Conservation (phyloP, 2,329 filamentous ascomycete species). For the Orbilia brochopaga region DNA sequence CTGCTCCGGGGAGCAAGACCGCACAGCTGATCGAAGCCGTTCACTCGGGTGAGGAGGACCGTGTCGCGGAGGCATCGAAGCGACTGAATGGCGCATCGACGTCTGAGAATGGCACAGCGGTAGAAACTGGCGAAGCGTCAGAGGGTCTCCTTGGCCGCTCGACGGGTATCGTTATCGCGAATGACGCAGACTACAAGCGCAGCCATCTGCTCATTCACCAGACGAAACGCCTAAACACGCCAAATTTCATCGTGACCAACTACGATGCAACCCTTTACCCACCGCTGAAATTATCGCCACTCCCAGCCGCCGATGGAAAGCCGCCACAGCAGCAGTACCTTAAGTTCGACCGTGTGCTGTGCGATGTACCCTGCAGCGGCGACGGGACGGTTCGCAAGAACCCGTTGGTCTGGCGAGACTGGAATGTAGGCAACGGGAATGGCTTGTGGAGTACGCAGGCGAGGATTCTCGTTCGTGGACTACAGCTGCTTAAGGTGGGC, state of each 20-base stretch:
- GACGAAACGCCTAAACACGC: constrained; percentile 93
- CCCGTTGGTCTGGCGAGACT: constrained; percentile 90
- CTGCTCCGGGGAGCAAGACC: constrained; percentile 95
- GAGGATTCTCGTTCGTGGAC: constrained; percentile 84
- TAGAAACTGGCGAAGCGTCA: constrained; percentile 59
- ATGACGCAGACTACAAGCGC: constrained; percentile 95
- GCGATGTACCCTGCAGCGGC: constrained; percentile 95
- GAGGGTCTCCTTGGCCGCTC: constrained; percentile 70
- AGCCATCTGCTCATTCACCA: constrained; percentile 98
- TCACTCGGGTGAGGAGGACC: constrained; percentile 86
- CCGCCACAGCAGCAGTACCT: constrained; percentile 72
- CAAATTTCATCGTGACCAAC: constrained; percentile 95
- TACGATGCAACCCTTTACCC: constrained; percentile 97
- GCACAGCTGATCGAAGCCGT: constrained; percentile 94
- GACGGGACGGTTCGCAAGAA: constrained; percentile 96
- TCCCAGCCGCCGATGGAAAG: constrained; percentile 61
- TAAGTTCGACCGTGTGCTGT: constrained; percentile 94
- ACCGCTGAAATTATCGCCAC: constrained; percentile 79
- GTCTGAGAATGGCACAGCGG: constrained; percentile 59
- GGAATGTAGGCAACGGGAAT: constrained; percentile 84
- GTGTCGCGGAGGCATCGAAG: constrained; percentile 63
- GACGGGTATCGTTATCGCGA: constrained; percentile 90
- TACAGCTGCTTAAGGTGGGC: constrained; percentile 95
- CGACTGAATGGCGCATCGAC: constrained; percentile 51
- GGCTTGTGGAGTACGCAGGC: constrained; percentile 87